Base-by-base conservation (phyloP, 2,329 filamentous ascomycete genomes). In the Pseudocercospora macadamiae region DNA sequence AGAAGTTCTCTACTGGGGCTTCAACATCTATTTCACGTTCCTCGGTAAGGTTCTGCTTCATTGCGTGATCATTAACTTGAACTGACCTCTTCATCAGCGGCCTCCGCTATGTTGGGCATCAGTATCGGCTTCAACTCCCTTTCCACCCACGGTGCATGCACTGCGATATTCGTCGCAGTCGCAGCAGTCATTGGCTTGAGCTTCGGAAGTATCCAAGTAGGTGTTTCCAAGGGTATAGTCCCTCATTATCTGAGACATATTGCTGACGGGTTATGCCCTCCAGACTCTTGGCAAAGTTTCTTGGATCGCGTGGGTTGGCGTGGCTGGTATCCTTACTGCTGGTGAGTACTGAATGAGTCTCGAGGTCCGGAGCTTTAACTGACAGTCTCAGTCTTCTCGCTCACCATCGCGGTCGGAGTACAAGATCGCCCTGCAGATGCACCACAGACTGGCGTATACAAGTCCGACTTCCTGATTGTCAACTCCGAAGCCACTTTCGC, bases 1-100 rank as follows among this genome's bases (percentile, higher is more conserved):
- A 21, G 82, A 82, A 62, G 61, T 83, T 10, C 74, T 84, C 34
- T 76, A 59, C 54, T 60, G 55, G 56, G 62, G 59, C 23, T 76
- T 52, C 47, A 58, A 52, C 37, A 53, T 59, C 25, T 54, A 48
- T 57, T 16, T 16, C 26, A 5, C 18, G 19, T 4, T 4, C 18
- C 21, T 39, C 30, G 10, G 21, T 7, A 39, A 4, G 7, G 14
- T 51, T 14, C 3, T 7, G 21, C 12, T 12, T 19, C 36, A 21
- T 16, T 32, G 28, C n/a, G n/a, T n/a, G n/a, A n/a, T n/a, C n/a
- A n/a, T n/a, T 58, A 37, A 64, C 16, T n/a, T 37, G 44, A 28
- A 23, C 37, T 64, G 66, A 64, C 52, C 67, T 66, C 60, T 65
- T 66, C 67, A 55, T 56, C 67, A 42, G 64, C 72, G 47, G 78